Evolutionary conservation across 2,329 filamentous ascomycete species (phyloP).

Genomic region (Paradendryphiella salina): DNA sequence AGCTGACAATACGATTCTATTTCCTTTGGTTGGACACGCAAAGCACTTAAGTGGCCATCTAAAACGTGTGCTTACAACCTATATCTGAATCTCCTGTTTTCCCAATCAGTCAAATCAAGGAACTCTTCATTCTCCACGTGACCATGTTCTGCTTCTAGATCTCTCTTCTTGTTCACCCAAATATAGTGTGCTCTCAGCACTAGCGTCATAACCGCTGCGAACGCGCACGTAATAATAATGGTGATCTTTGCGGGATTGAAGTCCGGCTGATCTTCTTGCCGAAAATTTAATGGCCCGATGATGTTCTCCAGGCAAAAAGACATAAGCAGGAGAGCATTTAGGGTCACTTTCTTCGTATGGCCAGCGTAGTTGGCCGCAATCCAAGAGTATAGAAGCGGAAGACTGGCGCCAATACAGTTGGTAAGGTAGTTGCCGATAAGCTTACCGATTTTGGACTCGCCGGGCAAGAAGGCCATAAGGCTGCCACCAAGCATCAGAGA

Average conservation of each 20-base stretch:
- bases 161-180: slow-evolving; percentile 40
- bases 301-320: slow-evolving; percentile 52
- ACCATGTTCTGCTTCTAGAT: slow-evolving; percentile 10
- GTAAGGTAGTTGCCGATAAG: slow-evolving; percentile 51
- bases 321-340: slow-evolving; percentile 53
- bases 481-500: slow-evolving; percentile 25
- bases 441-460: slow-evolving; percentile 18
- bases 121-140: slow-evolving; percentile 40
- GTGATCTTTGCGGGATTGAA: slow-evolving; percentile 54
- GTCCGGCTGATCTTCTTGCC: slow-evolving; percentile 37
- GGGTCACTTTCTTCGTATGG: slow-evolving; percentile 57
- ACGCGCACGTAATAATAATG: slow-evolving; percentile 27
- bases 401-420: slow-evolving; percentile 46
- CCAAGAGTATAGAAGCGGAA: slow-evolving; percentile 44
- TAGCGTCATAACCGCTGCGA: slow-evolving; percentile 49
- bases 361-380: slow-evolving; percentile 53
- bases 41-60: no score
- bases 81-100: slow-evolving; percentile 35
- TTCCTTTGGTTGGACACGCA: no score
- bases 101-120: slow-evolving; percentile 44
- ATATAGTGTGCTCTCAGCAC: slow-evolving; percentile 33
- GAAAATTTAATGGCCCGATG: slow-evolving; percentile 50
- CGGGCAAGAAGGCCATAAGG: slow-evolving; percentile 30
- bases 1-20: no score
- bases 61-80: slow-evolving; percentile 9